Evolutionary conservation across 139 green algal species (phyloP), one percentile per base, ranked within the genome.

Genomic region (Ettlia oleoabundans): DNA sequence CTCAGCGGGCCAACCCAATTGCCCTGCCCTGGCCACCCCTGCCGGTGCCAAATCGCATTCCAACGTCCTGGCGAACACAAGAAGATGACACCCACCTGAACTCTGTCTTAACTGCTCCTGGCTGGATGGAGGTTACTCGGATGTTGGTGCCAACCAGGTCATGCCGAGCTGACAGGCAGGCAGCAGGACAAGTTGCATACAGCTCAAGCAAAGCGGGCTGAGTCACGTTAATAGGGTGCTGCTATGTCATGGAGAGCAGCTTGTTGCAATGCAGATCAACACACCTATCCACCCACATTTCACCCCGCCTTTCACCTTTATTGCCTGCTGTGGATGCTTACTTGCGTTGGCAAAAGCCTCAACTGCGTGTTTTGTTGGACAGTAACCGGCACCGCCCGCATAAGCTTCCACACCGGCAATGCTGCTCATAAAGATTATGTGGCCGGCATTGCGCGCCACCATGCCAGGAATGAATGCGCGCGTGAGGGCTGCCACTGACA

Each of bases 141-240:
- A 97, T 86, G 82, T 90, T 68, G 9, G 91, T 95, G 42, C 75
- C 89, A 8, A 95, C 90, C 18, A 98, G 85, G 82, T 98, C 95
- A 76, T 97, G 91, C 1, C 95, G 85, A 0, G 84, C 61, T 53
- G 90, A 35, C 51, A 26, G 37, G 13, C 47, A 58, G 47, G 47
- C 47, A 58, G 38, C 26, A 9, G 66, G 22, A 21, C 47, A 58
- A 10, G 15, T 10, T 58, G 47, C 47, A 15, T 10, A 24, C 47
- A 58, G 47, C 47, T 58, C 13, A 15, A 10, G 47, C 13, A 15
- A 58, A 58, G 47, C 47, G n/a, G n/a, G n/a, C n/a, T n/a, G n/a
- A n/a, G n/a, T n/a, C n/a, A n/a, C n/a, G n/a, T n/a, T n/a, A n/a
- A n/a, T n/a, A n/a, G n/a, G n/a, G n/a, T n/a, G n/a, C n/a, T n/a